Base-by-base conservation (phyloP, 2,329 filamentous ascomycete genomes). In the Exserohilum rostratum region DNA sequence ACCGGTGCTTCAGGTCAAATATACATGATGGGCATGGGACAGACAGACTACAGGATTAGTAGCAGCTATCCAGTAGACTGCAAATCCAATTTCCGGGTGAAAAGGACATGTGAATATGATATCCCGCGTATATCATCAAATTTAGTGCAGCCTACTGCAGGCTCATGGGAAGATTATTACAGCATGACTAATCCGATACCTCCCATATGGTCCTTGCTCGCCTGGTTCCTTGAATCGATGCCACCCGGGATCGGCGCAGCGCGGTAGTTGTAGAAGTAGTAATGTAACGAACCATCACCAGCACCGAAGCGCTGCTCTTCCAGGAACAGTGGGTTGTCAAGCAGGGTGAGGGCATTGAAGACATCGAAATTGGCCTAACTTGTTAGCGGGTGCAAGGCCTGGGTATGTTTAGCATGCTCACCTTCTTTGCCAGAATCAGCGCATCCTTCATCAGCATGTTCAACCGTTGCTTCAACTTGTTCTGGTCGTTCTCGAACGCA, bases 201-300 rank as follows among this genome's bases (percentile, higher is more conserved):
- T 66, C 93, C 95, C 71, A 92, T 85, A 59, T 85, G 84, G 53
- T 87, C 87, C 64, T 88, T 85, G 71, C 96, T 93, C 34, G 93
- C 81, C 66, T 86, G 79, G 72, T 96, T 96, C 69, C 84, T 86
- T 68, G 84, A 83, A 74, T 97, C 87, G 38, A 98, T 87, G 18
- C 95, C 95, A 44, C 95, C 93, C 0, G 86, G 80, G 68, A 99
- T 89, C n/a, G 88, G 87, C 56, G 90, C 87, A 11, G 91, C 90
- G 53, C 91, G 87, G 81, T 97, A 99, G 78, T 99, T 99, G 83
- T 96, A 99, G 29, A 99, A 82, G 76, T 99, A 99, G 79, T 93
- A 99, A 77, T 99, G 92, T 66, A 99, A 82, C 75, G 95, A 91
- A 42, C 95, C 95, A 74, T 99, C 95, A 29, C 95, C 95, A 5